Conservation (phyloP, 2,329 filamentous ascomycete genomes). For the Gaeumannomyces tritici region DNA sequence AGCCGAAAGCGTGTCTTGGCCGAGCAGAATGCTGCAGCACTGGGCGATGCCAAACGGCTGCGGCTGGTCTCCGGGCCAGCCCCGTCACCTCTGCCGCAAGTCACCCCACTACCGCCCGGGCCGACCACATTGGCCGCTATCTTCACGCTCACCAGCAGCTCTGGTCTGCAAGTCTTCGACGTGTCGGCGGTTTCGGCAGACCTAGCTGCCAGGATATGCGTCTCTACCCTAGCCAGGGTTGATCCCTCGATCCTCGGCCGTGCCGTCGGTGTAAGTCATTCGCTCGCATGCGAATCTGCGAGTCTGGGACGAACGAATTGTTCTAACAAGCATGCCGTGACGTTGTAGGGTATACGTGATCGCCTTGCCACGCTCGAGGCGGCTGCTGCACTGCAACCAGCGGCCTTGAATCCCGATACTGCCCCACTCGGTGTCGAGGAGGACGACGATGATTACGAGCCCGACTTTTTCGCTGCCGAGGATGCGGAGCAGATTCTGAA, state of each 20-base stretch:
- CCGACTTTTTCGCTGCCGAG: constrained; percentile 70
- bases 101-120: constrained; percentile 65
- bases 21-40: constrained; percentile 60
- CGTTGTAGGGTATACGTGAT: constrained; percentile 36
- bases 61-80: constrained; percentile 47
- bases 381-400: constrained; percentile 24
- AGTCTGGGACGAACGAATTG: background rate
- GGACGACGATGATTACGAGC: constrained; percentile 90
- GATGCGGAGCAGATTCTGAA: constrained; percentile 70
- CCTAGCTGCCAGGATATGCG: constrained; percentile 70
- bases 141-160: constrained; percentile 74
- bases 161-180: constrained; percentile 69
- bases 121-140: constrained; percentile 73
- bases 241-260: constrained; percentile 59
- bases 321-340: background rate
- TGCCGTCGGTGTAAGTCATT: constrained; percentile 57
- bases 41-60: constrained; percentile 75
- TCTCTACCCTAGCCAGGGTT: constrained; percentile 65
- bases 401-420: constrained; percentile 45
- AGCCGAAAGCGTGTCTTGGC: constrained; percentile 68
- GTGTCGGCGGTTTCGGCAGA: constrained; percentile 69
- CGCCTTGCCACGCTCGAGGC: constrained; percentile 36
- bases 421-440: constrained; percentile 56
- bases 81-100: constrained; percentile 32
- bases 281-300: background rate